Base-by-base conservation (phyloP, 257 asterid genomes). In the Leonotis leonurus region DNA sequence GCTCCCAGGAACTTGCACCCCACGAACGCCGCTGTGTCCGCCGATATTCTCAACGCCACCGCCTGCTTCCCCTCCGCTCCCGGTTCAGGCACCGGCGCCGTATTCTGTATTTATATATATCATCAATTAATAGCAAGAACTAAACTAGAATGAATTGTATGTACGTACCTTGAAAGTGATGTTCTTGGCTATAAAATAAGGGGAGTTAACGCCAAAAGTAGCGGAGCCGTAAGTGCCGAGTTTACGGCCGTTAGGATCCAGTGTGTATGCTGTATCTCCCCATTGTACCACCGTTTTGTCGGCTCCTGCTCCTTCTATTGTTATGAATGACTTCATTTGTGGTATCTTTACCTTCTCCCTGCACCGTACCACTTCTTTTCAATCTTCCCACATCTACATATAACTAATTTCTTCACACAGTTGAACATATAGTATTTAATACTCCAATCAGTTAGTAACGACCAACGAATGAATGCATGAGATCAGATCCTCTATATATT, bases 41-140 rank as follows among this genome's bases (percentile, higher is more conserved):
- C 98, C 21, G 96, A 90, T 83, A 90, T 90, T 9, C 98, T 72
- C 27, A 90, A 80, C 5, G 98, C 98, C 53, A 90, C 96, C 6
- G 98, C 98, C 60, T 90, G 96, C 71, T 83, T 85, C 71, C 98
- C 98, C 0, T 85, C 56, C 2, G 95, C 96, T 14, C 98, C 98
- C 4, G 96, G 72, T 16, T 70, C 57, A 0, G 98, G 96, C 62
- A 82, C 91, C 25, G 98, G 94, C 0, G 95, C 72, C 3, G 95
- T 88, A 64, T 90, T 90, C 98, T 85, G 6, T n/a, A n/a, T n/a
- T n/a, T n/a, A n/a, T n/a, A n/a, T n/a, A n/a, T n/a, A n/a, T n/a
- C n/a, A n/a, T n/a, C n/a, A n/a, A n/a, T n/a, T n/a, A n/a, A n/a
- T n/a, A n/a, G n/a, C n/a, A n/a, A n/a, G n/a, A n/a, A n/a, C n/a